Conservation (phyloP, 2,329 filamentous ascomycete species). For the Colletotrichum sp. region DNA sequence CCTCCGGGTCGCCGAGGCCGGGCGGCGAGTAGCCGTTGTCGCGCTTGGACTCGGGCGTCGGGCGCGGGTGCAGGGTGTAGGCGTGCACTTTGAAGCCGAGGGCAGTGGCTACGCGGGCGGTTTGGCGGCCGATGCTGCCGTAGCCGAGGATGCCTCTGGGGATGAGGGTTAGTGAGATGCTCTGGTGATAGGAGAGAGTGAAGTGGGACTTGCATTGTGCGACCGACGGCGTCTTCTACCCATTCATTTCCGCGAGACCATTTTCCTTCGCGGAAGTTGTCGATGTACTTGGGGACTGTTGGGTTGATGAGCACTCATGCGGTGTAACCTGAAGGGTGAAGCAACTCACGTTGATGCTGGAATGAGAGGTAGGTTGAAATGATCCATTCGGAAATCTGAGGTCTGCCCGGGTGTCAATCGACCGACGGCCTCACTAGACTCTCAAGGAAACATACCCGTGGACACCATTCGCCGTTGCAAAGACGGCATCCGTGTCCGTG, state of each 20-base stretch:
- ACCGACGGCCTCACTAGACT: too few species aligned
- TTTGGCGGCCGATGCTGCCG: conserved; percentile 58
- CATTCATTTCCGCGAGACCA: conserved; percentile 43
- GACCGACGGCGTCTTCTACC: conserved; percentile 49
- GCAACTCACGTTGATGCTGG: conserved; percentile 51
- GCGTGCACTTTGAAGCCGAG: conserved; percentile 77
- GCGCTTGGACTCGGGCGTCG: conserved; percentile 66
- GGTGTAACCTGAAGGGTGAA: neutral
- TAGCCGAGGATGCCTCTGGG: conserved; percentile 58
- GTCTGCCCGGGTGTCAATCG: conserved; percentile 37
- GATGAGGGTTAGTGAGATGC: neutral
- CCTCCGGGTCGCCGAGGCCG: conserved; percentile 63
- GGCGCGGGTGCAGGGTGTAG: conserved; percentile 74
- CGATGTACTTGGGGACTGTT: conserved; percentile 50
- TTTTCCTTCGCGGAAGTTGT: conserved; percentile 44
- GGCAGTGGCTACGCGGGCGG: conserved; percentile 62
- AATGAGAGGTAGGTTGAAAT: conserved; percentile 55
- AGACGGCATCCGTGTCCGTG: conserved; percentile 51
- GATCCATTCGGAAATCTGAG: conserved; percentile 64
- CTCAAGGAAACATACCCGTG: conserved; percentile 48
- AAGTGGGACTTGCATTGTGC: conserved; percentile 48
- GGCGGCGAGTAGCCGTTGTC: conserved; percentile 73
- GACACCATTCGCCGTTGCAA: conserved; percentile 63
- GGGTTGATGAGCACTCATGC: neutral
- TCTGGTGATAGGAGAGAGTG: neutral